Percentiles rank a stretch among this genome's conserved stretches.
Evolutionary conservation across 257 asterid genomes (phyloP).

Genomic region (Ballota nigra): DNA sequence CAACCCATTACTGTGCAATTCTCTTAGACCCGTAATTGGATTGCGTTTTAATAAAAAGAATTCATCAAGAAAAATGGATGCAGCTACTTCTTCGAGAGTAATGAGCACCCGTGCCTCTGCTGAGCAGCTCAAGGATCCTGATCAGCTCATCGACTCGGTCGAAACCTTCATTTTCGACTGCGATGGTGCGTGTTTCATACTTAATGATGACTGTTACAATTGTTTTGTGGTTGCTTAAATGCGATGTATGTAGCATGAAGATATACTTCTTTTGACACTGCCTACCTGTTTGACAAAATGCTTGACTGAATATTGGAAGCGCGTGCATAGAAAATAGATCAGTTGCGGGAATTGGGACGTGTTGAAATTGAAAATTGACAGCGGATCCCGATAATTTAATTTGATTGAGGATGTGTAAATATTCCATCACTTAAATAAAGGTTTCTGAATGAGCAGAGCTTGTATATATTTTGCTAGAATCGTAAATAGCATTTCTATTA

Average conservation of each 20-base stretch:
- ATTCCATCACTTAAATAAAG: not conserved
- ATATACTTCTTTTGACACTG: not conserved
- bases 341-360: not conserved
- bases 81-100: constrained; percentile 34
- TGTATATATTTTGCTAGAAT: not conserved
- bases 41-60: constrained; percentile 42
- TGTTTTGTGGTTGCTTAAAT: not conserved
- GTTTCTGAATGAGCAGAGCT: not conserved
- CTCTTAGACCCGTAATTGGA: constrained; percentile 36
- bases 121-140: constrained; percentile 73
- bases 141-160: constrained; percentile 81
- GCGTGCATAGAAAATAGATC: not conserved
- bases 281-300: constrained; percentile 28
- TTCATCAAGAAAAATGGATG: constrained; percentile 45
- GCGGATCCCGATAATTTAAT: not conserved
- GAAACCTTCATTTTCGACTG: constrained; percentile 97
- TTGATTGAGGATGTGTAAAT: not conserved
- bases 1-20: constrained; percentile 41
- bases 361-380: constrained; percentile 1
- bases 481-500: not conserved
- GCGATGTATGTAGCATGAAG: not conserved
- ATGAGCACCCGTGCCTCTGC: constrained; percentile 60
- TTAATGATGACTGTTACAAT: not conserved
- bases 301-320: not conserved
- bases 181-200: constrained; percentile 52